A percentile compares a stretch with the other conserved stretches of the same genome.
Conservation (phyloP, 805 yeast genomes). For the Candida insectalens region DNA sequence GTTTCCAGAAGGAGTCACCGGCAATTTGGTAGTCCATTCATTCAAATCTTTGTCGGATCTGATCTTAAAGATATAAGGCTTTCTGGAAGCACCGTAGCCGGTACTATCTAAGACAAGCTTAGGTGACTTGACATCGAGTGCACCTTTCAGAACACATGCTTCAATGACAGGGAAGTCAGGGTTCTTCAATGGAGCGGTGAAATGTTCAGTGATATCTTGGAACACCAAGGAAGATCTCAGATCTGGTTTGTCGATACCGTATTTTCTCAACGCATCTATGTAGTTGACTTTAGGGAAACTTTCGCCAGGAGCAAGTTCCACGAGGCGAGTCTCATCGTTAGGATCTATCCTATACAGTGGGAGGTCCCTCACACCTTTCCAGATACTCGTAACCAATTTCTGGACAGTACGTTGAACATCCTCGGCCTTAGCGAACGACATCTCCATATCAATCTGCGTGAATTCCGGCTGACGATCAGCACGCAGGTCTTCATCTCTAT, state of each 20-base stretch:
- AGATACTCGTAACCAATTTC: slow-evolving; percentile 40
- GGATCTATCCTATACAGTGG: slow-evolving; percentile 29
- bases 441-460: slow-evolving; percentile 93
- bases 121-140: slow-evolving; percentile 29
- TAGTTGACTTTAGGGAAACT: slow-evolving; percentile 46
- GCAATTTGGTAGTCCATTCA: slow-evolving; percentile 32
- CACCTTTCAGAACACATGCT: slow-evolving; percentile 52
- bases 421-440: slow-evolving; percentile 65
- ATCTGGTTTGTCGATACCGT: slow-evolving; percentile 95
- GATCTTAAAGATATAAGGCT: slow-evolving; percentile 49
- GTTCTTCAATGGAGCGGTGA: slow-evolving; percentile 22
- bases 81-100: slow-evolving; percentile 46
- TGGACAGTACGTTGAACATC: slow-evolving; percentile 65
- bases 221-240: slow-evolving; percentile 54
- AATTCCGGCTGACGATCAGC: slow-evolving; percentile 97
- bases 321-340: slow-evolving; percentile 21
- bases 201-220: slow-evolving; percentile 32
- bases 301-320: slow-evolving; percentile 15
- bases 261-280: slow-evolving; percentile 55
- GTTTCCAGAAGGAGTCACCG: slow-evolving; percentile 7
- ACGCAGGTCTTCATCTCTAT: slow-evolving; percentile 91
- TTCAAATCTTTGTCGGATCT: slow-evolving; percentile 27
- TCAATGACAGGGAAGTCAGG: slow-evolving; percentile 64
- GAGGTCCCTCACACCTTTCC: slow-evolving; percentile 37
- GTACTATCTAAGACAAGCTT: slow-evolving; percentile 23